Conservation (phyloP, 1,284 basidiomycete genomes). For the Stygiomarasmius scandens region DNA sequence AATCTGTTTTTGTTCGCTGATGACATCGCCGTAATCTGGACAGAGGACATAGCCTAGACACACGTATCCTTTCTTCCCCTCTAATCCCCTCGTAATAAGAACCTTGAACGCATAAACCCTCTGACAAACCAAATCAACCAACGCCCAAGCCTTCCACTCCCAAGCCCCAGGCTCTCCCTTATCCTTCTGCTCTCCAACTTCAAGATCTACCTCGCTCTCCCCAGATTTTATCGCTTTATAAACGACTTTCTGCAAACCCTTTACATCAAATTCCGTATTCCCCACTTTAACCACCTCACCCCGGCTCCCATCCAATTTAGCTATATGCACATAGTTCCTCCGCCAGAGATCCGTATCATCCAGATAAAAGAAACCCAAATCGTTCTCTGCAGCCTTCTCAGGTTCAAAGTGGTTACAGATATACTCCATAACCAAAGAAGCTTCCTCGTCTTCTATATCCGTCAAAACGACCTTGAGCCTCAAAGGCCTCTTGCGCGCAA, state of each 20-base stretch:
- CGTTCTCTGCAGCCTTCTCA: conserved; percentile 25
- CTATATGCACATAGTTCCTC: conserved; percentile 28
- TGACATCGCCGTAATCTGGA: conserved; percentile 34
- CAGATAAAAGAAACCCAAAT: conserved; percentile 36
- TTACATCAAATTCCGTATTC: conserved; percentile 22
- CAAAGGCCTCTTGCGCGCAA: conserved; percentile 32
- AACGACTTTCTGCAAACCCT: conserved; percentile 32
- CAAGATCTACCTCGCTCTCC: conserved; percentile 37
- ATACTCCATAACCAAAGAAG: conserved; percentile 37
- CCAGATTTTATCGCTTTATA: conserved; percentile 36
- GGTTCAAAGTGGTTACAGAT: conserved; percentile 31
- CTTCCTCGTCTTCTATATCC: conserved; percentile 37
- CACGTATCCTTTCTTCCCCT: conserved; percentile 26
- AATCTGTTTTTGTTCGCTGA: conserved; percentile 30
- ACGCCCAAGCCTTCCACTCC: conserved; percentile 39
- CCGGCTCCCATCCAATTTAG: conserved; percentile 10
- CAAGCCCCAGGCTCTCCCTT: conserved; percentile 25
- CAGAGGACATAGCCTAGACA: conserved; percentile 38
- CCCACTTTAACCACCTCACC: neutral
- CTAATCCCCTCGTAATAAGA: conserved; percentile 30
- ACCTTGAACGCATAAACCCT: conserved; percentile 43
- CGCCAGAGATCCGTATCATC: conserved; percentile 31
- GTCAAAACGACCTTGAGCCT: conserved; percentile 33
- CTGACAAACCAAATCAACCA: conserved; percentile 39
- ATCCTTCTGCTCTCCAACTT: conserved; percentile 30